Evolutionary conservation across 352 stramenopile species (phyloP), one percentile per base, ranked within the genome.

Genomic region (Globisporangium recalcitrans): DNA sequence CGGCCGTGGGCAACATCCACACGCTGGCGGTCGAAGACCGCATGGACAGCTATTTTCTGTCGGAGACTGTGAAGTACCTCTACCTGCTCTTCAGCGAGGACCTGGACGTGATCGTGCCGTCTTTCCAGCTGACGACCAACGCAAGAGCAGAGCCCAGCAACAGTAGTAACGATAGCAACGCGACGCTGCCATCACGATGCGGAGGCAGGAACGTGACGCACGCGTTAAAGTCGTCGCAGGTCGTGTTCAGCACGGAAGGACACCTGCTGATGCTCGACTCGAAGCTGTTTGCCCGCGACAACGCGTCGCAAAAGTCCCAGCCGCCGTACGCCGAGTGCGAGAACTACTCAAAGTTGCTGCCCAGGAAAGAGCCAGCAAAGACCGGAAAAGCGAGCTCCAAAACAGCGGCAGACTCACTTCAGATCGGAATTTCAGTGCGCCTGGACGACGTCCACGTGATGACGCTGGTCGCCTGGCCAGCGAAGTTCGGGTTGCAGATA

Each of bases 1-100:
- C 93, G 21, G 90, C 88, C 1, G 77, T 95, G n/a, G 86, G 85
- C 21, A 78, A 98, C 64, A 95, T 98, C 65, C 75, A 94, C 56
- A 96, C 87, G 21, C 74, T 95, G 6, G 72, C 84, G 2, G 83
- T 99, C 9, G 80, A 97, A 31, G 90, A 99, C 64, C 91, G 97
- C 65, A 99, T 99, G 98, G 96, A 98, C 64, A 98, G 90, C 58
- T 99, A 98, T 62, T 99, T 99, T 66, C 77, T 99, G 1, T 97
- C 88, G 2, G 98, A 99, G 80, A 99, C 97, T 4, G 81, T 98
- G 32, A 99, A 99, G 74, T 99, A 99, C 69, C 67, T 99, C 16
- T 99, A 98, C 75, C 68, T 99, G 31, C 91, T 98, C 26, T 99
- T 99, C 76, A 97, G 98, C 55, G 92, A 98, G 31, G 80, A 91